Base-by-base conservation (phyloP, 2,329 filamentous ascomycete species). In the Grosmannia clavigera region DNA sequence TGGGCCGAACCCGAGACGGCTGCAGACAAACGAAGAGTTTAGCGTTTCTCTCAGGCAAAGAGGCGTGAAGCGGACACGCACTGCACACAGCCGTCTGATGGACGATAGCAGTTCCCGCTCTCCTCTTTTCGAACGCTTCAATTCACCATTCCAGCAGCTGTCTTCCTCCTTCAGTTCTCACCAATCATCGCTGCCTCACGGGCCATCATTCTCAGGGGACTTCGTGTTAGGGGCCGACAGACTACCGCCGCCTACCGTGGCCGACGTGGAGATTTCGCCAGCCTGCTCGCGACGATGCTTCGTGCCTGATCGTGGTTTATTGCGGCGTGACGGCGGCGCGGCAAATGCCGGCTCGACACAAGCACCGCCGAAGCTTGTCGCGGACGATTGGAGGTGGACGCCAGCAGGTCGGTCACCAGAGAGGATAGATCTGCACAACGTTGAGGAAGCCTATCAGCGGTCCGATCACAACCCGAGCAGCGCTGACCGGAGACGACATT, bases 1-100 rank as follows among this genome's bases (percentile, higher is more conserved):
- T 19, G 58, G 51, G 19, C 31, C 51, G 12, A 22, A 27, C 11
- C 58, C 58, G 5, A 53, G 43, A 2, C 58, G 58, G n/a, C 53
- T 60, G 53, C 52, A 46, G 43, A 60, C 58, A 5, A 60, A 60
- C 25, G 58, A 27, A 19, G 58, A 60, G 22, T 60, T 60, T 22
- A 10, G 4, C 5, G 58, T 53, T 11, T 55, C 35, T 7, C 58
- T 59, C 25, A 14, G 6, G 31, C 12, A 54, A 16, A 54, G 52
- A 54, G 31, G 10, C n/a, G n/a, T n/a, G 31, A 35, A 10, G 52
- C 27, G 33, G 19, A 46, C 52, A 54, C 27, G 31, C 3, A 6
- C 6, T 51, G 6, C 12, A 51, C n/a, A 29, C 22, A 22, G 22
- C n/a, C 22, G 7, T 27, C 1, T 27, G 48, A 27, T 19, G 43